A percentile compares a stretch with the other conserved stretches of the same genome.
Evolutionary conservation across 116 monocot genomes (phyloP).

Genomic region (Cymodocea nodosa): DNA sequence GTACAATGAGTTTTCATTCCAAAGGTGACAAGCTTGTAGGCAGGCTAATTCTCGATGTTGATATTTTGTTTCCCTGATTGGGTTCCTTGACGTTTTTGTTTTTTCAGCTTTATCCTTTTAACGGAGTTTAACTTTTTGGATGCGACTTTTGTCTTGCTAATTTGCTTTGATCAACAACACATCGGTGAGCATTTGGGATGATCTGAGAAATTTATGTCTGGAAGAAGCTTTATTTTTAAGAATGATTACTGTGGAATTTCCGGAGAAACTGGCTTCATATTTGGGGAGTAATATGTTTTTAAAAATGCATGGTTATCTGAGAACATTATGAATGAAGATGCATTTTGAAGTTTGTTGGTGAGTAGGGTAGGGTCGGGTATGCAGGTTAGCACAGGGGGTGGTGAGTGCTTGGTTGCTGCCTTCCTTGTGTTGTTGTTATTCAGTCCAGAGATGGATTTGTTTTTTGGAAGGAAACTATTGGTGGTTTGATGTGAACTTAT

Average conservation of each 20-base stretch:
- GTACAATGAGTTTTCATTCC: no score
- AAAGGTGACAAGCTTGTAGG: no score
- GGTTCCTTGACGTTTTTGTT: not conserved
- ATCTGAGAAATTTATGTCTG: no score
- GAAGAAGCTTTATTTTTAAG: no score
- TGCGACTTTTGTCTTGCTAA: no score
- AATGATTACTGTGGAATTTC: no score
- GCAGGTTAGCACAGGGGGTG: not conserved
- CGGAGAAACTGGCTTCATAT: no score
- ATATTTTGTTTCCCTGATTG: no score
- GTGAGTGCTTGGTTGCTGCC: not conserved
- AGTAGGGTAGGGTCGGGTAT: not conserved
- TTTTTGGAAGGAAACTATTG: conserved; percentile 27
- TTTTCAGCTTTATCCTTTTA: not conserved
- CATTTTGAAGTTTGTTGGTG: not conserved
- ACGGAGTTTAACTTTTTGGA: not conserved
- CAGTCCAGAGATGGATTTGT: not conserved
- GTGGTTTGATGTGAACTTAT: conserved; percentile 48
- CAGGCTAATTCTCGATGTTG: no score
- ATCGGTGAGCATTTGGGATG: no score
- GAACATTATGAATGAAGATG: not conserved
- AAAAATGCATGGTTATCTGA: not conserved
- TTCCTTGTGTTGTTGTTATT: conserved; percentile 2
- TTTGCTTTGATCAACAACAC: no score
- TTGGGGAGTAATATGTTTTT: no score